These are phyloP conservation scores for Pholiota microspora DNA, from an alignment of 768 basidiomycete genomes.

Conservation along the genomic window DNA sequence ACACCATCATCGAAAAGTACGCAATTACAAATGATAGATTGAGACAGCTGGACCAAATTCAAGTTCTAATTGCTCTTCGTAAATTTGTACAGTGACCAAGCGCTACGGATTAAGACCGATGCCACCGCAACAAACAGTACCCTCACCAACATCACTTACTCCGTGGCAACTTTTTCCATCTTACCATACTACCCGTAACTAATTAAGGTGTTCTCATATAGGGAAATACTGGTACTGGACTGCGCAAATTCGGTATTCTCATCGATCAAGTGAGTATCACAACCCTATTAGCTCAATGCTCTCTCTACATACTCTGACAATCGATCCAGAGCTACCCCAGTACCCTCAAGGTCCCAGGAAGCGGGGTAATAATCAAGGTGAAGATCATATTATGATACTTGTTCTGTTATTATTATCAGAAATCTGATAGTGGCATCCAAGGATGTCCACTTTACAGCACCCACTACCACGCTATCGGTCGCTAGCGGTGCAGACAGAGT, in stretches of 20 bases:
- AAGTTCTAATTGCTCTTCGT: no score
- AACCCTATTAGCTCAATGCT: neutral
- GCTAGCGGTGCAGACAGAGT: constrained; percentile 39
- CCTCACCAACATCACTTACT: constrained; percentile 50
- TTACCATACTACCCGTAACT: neutral
- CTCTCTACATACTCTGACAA: neutral
- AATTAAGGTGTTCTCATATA: constrained; percentile 15
- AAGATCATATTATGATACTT: constrained; percentile 14
- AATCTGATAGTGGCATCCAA: constrained; percentile 17
- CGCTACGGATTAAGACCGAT: constrained; percentile 62
- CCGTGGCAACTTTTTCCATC: constrained; percentile 25
- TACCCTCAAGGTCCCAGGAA: constrained; percentile 51
- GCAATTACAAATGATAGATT: constrained; percentile 1
- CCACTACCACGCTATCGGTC: constrained; percentile 41
- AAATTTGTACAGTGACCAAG: constrained; percentile 38
- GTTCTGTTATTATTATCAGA: neutral
- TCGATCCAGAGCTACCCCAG: constrained; percentile 53
- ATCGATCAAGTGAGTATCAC: constrained; percentile 49
- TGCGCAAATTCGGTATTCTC: constrained; percentile 50
- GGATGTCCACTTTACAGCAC: constrained; percentile 47
- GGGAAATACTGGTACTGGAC: constrained; percentile 53
- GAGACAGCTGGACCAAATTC: no score
- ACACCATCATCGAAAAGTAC: constrained; percentile 55
- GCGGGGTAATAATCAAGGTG: constrained; percentile 57
- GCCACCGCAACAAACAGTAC: constrained; percentile 40